A percentile compares a stretch with the other conserved stretches of the same genome.
Evolutionary conservation across 176 grass and related monocot species (phyloP).

Genomic region (Aegilops tauschii): DNA sequence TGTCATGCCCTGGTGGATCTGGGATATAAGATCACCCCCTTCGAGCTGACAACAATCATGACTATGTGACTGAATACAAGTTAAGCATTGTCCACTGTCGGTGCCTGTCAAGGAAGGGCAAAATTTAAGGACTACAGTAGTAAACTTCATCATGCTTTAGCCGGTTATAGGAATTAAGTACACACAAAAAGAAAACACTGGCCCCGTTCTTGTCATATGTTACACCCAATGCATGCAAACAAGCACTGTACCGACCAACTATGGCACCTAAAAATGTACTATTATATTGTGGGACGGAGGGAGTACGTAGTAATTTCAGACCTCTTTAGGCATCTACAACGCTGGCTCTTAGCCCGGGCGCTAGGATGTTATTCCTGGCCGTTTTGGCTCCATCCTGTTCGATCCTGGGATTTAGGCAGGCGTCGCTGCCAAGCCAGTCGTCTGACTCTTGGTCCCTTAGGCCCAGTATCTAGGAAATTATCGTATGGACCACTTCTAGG

Average conservation of each 20-base stretch:
- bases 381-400: too few relatives aligned
- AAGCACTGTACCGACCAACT: not conserved
- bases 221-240: not conserved
- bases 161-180: not conserved
- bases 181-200: not conserved
- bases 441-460: not conserved
- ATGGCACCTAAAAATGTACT: too few relatives aligned
- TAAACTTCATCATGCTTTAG: constrained; percentile 8
- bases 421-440: too few relatives aligned
- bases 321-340: not conserved
- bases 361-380: too few relatives aligned
- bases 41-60: constrained; percentile 41
- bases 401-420: too few relatives aligned
- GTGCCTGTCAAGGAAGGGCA: constrained; percentile 14
- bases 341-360: too few relatives aligned
- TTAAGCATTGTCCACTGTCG: constrained; percentile 32
- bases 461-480: not conserved
- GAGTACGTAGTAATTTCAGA: not conserved
- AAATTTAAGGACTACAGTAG: not conserved
- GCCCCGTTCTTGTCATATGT: not conserved
- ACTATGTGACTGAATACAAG: constrained; percentile 6
- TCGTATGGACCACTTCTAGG: not conserved
- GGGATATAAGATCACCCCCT: constrained; percentile 48
- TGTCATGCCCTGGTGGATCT: constrained; percentile 60
- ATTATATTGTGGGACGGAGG: too few relatives aligned